Evolutionary conservation across 2,329 filamentous ascomycete species (phyloP), one percentile per base, ranked within the genome.

Genomic region (Chaetomium sp.): DNA sequence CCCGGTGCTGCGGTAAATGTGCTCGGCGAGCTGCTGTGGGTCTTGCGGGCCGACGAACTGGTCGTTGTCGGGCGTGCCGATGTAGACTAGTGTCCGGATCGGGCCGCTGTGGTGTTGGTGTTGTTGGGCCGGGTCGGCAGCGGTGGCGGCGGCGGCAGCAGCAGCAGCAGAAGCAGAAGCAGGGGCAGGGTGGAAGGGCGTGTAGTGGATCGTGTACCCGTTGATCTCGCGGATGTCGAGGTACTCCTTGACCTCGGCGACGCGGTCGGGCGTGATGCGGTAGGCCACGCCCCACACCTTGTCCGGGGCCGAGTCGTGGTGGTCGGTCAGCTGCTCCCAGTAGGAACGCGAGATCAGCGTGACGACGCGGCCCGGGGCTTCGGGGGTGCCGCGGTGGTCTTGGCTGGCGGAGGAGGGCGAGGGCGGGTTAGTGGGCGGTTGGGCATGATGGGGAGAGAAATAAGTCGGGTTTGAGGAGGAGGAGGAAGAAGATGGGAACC

Each of bases 221-320:
- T 98, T 97, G 74, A 98, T 97, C 78, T 99, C 95, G 54, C 95
- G 89, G 69, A 97, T 94, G 77, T 98, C 93, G 56, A 99, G 90
- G 76, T 97, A 97, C 65, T 78, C 85, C 70, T 91, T 89, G 4
- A 97, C 94, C 78, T 94, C 89, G 66, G 87, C 83, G 25, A 96
- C 92, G 70, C 88, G 85, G 1, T 85, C 81, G 7, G 88, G 78
- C 31, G 84, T 82, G 77, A 97, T 94, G 74, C 94, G 90, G 80
- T 97, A 96, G 68, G 94, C 95, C 19, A 92, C 91, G 64, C 95
- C 95, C 93, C 93, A 98, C 71, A 97, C 92, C 72, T 79, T 83
- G 61, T 86, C 85, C 63, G 84, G 85, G 31, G 83, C 85, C 33
- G 81, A 78, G 67, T 85, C 81, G 73, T 90, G 85, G 70, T 85